Evolutionary conservation across 2,329 filamentous ascomycete genomes (phyloP).

Genomic region (Stagonosporopsis rhizophila): DNA sequence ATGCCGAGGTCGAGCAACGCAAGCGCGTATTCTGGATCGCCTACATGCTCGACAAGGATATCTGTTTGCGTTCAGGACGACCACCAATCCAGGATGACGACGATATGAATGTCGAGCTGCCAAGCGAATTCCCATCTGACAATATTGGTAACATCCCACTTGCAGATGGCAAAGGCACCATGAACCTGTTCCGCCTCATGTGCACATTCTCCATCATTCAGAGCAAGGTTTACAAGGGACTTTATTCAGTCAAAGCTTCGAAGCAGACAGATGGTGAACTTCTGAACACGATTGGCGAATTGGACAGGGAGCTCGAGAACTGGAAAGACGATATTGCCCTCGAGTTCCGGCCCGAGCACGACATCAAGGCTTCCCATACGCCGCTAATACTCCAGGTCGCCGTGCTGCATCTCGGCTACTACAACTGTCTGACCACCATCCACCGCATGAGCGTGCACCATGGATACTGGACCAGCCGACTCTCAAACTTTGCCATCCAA

Average conservation of each 20-base stretch:
- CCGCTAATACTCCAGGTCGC: slow-evolving; percentile 94
- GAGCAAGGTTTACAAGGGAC: slow-evolving; percentile 88
- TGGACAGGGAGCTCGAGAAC: slow-evolving; percentile 81
- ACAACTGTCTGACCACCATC: slow-evolving; percentile 96
- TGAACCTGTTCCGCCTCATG: slow-evolving; percentile 94
- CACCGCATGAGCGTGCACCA: slow-evolving; percentile 98
- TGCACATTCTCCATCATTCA: slow-evolving; percentile 91
- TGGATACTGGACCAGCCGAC: slow-evolving; percentile 94
- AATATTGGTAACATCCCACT: slow-evolving; percentile 95
- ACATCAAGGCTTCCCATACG: slow-evolving; percentile 91
- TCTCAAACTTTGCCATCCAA: slow-evolving; percentile 95
- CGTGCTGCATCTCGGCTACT: slow-evolving; percentile 94
- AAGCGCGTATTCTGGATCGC: slow-evolving; percentile 81
- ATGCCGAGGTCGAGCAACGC: slow-evolving; percentile 90
- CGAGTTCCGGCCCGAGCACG: slow-evolving; percentile 95
- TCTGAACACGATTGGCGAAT: slow-evolving; percentile 92
- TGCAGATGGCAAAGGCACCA: slow-evolving; percentile 85
- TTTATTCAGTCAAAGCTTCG: slow-evolving; percentile 91
- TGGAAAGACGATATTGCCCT: slow-evolving; percentile 97
- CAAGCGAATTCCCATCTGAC: slow-evolving; percentile 86
- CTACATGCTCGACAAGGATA: slow-evolving; percentile 76
- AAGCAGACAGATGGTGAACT: slow-evolving; percentile 93
- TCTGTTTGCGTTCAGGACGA: slow-evolving; percentile 74
- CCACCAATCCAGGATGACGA: slow-evolving; percentile 77
- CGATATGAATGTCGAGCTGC: slow-evolving; percentile 95